Evolutionary conservation across 768 basidiomycete genomes (phyloP), one percentile per base, ranked within the genome.

Genomic region (Fomitopsis pulvina): DNA sequence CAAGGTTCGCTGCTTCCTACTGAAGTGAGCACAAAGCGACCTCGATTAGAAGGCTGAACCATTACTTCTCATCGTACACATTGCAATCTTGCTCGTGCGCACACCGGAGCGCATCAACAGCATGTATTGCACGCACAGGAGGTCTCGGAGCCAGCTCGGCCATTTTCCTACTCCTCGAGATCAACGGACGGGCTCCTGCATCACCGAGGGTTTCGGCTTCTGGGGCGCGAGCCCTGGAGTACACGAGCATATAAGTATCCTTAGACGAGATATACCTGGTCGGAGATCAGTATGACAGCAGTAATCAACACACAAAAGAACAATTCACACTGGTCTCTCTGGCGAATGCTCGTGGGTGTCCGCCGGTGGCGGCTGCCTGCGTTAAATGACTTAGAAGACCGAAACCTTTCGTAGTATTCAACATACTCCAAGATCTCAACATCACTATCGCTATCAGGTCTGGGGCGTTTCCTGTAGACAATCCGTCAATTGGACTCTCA

Each of bases 171-270:
- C n/a, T n/a, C n/a, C n/a, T n/a, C n/a, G n/a, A n/a, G n/a, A n/a
- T n/a, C n/a, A n/a, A n/a, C n/a, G n/a, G n/a, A n/a, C n/a, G n/a
- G n/a, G n/a, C n/a, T 9, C 18, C 39, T 8, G 39, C 39, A 20
- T n/a, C 39, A 9, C 9, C 9, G 7, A n/a, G 16, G 9, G 8
- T 20, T 21, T n/a, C 39, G 8, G 39, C 39, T 41, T 41, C 18
- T 41, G 11, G 21, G 16, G 25, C 55, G 71, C 74, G 52, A 0
- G 44, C 54, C 10, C 80, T 78, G 30, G 79, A 77, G 66, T 97
- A 98, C 47, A 98, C 83, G 27, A 97, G 76, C 92, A 97, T 95
- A 67, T 98, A 96, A 5, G 91, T 92, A 58, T 96, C 92, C 66
- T 79, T 87, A 1, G 92, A 92, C 2, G 78, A 72, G 55, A 87